Conservation (phyloP, 352 stramenopile genomes). For the Phytophthora melonis region DNA sequence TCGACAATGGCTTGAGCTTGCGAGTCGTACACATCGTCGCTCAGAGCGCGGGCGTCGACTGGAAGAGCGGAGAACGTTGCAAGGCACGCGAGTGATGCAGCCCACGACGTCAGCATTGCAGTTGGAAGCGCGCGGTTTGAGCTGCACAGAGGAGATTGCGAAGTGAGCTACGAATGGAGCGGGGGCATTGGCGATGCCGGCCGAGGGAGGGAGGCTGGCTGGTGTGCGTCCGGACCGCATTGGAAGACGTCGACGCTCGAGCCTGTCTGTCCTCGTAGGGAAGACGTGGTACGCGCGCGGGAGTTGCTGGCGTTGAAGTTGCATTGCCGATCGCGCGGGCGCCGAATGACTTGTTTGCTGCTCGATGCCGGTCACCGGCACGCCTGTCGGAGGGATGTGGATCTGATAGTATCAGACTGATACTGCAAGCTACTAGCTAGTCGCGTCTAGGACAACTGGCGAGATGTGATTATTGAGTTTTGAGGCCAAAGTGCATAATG, state of each 20-base stretch:
- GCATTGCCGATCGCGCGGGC: neutral
- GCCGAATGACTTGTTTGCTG: neutral
- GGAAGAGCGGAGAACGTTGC: slow-evolving; percentile 28
- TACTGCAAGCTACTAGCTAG: too few relatives aligned
- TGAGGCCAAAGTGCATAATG: too few relatives aligned
- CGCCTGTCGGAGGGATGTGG: neutral
- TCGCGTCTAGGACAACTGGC: neutral
- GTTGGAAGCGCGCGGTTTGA: slow-evolving; percentile 6
- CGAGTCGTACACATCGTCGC: slow-evolving; percentile 42
- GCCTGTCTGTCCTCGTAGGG: slow-evolving; percentile 18
- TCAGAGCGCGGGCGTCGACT: slow-evolving; percentile 20
- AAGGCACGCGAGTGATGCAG: slow-evolving; percentile 38
- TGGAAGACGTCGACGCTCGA: neutral
- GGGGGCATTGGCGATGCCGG: neutral
- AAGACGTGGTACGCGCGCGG: slow-evolving; percentile 27
- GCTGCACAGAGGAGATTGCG: slow-evolving; percentile 26
- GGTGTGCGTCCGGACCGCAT: slow-evolving; percentile 9
- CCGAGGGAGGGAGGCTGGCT: neutral
- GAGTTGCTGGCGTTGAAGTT: slow-evolving; percentile 15
- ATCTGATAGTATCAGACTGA: too few relatives aligned
- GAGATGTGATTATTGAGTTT: neutral
- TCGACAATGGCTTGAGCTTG: slow-evolving; percentile 63
- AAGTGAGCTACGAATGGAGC: slow-evolving; percentile 35
- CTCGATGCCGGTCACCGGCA: neutral
- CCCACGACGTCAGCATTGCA: slow-evolving; percentile 53